Evolutionary conservation across 352 stramenopile species (phyloP).

Genomic region (Globisporangium iwayamae): DNA sequence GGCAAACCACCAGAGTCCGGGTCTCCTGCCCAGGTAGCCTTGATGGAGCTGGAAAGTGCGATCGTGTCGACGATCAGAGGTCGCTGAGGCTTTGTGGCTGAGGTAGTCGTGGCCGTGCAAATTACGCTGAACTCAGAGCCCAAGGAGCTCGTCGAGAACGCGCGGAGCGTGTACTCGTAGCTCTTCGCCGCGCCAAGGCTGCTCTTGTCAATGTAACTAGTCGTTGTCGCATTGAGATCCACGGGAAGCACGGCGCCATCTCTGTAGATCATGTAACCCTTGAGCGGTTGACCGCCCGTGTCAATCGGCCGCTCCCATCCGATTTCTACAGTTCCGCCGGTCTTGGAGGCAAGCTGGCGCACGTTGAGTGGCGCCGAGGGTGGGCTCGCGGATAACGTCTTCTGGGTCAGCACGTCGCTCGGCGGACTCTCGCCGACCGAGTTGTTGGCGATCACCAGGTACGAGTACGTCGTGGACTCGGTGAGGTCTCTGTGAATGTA

Average conservation of each 20-base stretch:
- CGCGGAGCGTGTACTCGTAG: constrained; percentile 48
- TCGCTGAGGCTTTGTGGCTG: constrained; percentile 32
- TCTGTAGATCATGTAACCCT: constrained; percentile 49
- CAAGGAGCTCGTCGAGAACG: constrained; percentile 36
- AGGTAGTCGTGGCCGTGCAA: constrained; percentile 27
- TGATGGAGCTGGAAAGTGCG: constrained; percentile 33
- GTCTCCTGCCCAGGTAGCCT: constrained; percentile 34
- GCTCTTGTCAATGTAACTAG: constrained; percentile 35
- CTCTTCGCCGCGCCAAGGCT: constrained; percentile 27
- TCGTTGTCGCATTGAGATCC: constrained; percentile 17
- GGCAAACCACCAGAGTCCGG: constrained; percentile 40
- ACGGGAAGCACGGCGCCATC: constrained; percentile 29
- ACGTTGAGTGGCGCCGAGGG: constrained; percentile 49
- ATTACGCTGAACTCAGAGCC: constrained; percentile 35
- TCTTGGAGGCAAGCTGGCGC: constrained; percentile 32
- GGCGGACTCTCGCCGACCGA: constrained; percentile 33
- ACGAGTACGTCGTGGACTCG: constrained; percentile 48
- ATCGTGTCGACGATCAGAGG: constrained; percentile 14
- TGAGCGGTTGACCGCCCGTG: constrained; percentile 42
- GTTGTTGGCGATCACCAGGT: constrained; percentile 37
- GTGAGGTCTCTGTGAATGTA: constrained; percentile 47
- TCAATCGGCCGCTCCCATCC: constrained; percentile 56
- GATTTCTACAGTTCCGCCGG: constrained; percentile 53
- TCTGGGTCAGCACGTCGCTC: constrained; percentile 25
- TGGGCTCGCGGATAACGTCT: constrained; percentile 35